These are phyloP conservation scores for Sarocladium brachiariae DNA, from an alignment of 2,329 filamentous ascomycete genomes.

Conservation along the genomic window DNA sequence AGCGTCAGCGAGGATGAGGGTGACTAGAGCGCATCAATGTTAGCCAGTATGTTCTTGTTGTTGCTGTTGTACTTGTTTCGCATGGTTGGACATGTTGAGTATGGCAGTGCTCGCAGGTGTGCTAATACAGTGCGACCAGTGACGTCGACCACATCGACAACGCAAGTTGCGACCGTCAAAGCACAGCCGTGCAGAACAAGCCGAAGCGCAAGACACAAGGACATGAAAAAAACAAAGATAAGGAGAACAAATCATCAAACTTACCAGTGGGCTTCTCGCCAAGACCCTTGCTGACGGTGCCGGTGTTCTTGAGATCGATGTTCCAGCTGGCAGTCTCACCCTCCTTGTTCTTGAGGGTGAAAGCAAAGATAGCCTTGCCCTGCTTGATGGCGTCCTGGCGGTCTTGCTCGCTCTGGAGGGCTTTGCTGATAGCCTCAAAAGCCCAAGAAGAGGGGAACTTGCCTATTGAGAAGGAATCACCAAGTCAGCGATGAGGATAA, in stretches of 20 bases:
- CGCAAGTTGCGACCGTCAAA: too few species aligned
- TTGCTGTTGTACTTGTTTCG: too few species aligned
- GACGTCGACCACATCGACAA: too few species aligned
- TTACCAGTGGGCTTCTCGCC: conserved; percentile 78
- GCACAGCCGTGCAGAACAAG: too few species aligned
- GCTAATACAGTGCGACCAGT: too few species aligned
- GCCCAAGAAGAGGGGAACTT: conserved; percentile 84
- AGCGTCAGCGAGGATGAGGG: conserved; percentile 73
- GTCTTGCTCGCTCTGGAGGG: conserved; percentile 64
- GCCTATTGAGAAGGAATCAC: conserved; percentile 40
- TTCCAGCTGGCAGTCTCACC: conserved; percentile 84
- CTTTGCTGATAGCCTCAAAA: conserved; percentile 79
- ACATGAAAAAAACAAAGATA: too few species aligned
- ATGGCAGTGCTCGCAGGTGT: too few species aligned
- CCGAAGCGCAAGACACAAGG: neutral
- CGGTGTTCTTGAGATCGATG: conserved; percentile 90
- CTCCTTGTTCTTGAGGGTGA: conserved; percentile 81
- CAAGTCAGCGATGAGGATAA: neutral
- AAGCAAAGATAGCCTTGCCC: conserved; percentile 80
- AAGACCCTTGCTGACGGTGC: conserved; percentile 70
- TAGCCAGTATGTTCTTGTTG: too few species aligned
- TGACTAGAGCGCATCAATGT: conserved; percentile 54
- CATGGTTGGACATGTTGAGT: too few species aligned
- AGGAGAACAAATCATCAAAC: too few species aligned
- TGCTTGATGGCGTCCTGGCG: conserved; percentile 85